Percentiles rank a stretch among this genome's conserved stretches.
These are phyloP conservation scores for Colletotrichum somersetense DNA, from an alignment of 2,329 filamentous ascomycete genomes.

Conservation along the genomic window DNA sequence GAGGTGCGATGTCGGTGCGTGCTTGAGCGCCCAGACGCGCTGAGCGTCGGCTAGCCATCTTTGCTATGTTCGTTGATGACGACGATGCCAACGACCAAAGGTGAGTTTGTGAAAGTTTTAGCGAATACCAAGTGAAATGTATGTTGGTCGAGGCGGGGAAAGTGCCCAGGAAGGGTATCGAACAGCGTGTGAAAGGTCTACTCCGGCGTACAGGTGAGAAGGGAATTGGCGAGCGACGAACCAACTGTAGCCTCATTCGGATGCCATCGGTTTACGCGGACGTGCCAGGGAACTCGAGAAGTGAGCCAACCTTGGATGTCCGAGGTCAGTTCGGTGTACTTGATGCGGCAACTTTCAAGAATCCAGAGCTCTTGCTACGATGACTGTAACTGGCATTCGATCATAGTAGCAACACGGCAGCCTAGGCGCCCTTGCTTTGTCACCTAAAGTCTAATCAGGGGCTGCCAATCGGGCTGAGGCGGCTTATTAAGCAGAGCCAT, in stretches of 20 bases:
- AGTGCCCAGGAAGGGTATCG: background rate
- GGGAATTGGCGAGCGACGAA: background rate
- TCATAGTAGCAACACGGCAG: slow-evolving; percentile 11
- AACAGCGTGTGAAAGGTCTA: background rate
- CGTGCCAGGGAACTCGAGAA: background rate
- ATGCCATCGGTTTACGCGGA: background rate
- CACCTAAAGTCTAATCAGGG: slow-evolving; percentile 2
- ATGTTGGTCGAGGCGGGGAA: background rate
- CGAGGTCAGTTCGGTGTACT: background rate
- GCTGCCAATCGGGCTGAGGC: background rate
- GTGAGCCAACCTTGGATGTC: no score
- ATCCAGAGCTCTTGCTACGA: background rate
- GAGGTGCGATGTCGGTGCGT: slow-evolving; percentile 39
- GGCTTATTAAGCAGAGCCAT: slow-evolving; percentile 3
- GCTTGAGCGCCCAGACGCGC: slow-evolving; percentile 56
- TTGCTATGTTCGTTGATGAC: background rate
- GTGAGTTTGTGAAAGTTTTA: background rate
- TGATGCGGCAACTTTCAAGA: background rate
- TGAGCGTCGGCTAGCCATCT: slow-evolving; percentile 51
- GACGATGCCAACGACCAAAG: background rate
- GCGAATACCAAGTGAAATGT: background rate
- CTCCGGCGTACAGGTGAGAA: background rate
- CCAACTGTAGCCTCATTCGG: slow-evolving; percentile 8
- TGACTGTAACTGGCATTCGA: slow-evolving; percentile 1
- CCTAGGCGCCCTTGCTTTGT: slow-evolving; percentile 31